These are phyloP conservation scores for Dictyophora rubrovolvata DNA, from an alignment of 768 basidiomycete species.

Conservation along the genomic window DNA sequence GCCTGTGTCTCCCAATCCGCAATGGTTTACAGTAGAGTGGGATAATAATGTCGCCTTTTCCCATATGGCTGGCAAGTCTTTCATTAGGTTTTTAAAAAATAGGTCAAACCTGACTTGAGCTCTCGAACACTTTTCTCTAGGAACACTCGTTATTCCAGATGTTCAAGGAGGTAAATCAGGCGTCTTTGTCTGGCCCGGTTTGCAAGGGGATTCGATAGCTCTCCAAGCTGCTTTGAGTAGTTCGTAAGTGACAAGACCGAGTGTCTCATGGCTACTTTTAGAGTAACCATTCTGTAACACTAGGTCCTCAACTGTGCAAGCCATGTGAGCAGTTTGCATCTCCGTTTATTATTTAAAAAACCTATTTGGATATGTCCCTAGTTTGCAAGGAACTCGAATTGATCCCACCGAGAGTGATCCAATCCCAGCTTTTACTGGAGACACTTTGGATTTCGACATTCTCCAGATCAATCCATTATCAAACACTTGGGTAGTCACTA, in stretches of 20 bases:
- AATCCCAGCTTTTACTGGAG: not conserved
- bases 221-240: slow-evolving; percentile 2
- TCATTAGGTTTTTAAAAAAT: not conserved
- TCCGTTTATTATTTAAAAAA: not conserved
- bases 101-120: not conserved
- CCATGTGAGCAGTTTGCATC: not conserved
- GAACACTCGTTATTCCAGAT: slow-evolving; percentile 3
- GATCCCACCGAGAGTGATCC: not conserved
- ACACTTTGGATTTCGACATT: slow-evolving; percentile 1
- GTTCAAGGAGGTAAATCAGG: not conserved
- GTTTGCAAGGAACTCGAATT: not conserved
- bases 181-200: slow-evolving; percentile 1
- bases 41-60: slow-evolving; percentile 3
- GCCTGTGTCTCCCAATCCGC: not conserved
- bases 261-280: not conserved
- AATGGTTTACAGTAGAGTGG: slow-evolving; percentile 9
- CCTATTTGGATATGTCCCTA: not conserved
- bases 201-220: not conserved
- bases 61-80: not conserved
- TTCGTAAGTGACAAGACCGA: not conserved
- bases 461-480: not conserved
- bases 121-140: not conserved
- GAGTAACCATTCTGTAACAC: not conserved
- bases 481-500: not conserved
- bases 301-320: not conserved